A percentile compares a stretch with the other conserved stretches of the same genome.
Conservation (phyloP, 2,329 filamentous ascomycete species). For the Blastomyces percursus region DNA sequence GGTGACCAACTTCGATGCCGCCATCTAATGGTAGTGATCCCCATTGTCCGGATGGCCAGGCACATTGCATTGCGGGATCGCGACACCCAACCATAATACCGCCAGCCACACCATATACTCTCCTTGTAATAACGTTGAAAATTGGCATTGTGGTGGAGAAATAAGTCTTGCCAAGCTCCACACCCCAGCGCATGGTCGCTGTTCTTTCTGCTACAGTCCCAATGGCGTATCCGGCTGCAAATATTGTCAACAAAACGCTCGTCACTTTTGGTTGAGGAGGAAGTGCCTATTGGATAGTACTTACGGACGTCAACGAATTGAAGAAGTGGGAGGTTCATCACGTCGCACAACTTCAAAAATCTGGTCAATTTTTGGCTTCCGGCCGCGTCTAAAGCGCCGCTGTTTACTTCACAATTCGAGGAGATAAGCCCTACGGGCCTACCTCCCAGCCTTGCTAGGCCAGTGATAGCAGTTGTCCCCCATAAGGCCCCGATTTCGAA, state of each 20-base stretch:
- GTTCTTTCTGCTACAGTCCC: constrained; percentile 52
- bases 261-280: background rate
- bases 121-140: constrained; percentile 52
- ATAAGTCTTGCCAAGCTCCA: constrained; percentile 51
- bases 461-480: constrained; percentile 52
- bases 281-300: constrained; percentile 13
- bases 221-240: constrained; percentile 47
- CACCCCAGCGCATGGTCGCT: constrained; percentile 55
- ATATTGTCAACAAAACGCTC: constrained; percentile 8
- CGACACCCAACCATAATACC: constrained; percentile 54
- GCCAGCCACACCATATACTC: constrained; percentile 53
- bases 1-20: constrained; percentile 54
- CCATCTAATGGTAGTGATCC: constrained; percentile 52
- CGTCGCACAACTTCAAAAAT: constrained; percentile 52
- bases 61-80: constrained; percentile 50
- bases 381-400: constrained; percentile 50
- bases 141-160: constrained; percentile 52
- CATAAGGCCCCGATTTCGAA: constrained; percentile 55
- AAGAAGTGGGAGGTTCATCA: constrained; percentile 53
- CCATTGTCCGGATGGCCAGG: constrained; percentile 55
- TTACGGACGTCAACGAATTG: constrained; percentile 52
- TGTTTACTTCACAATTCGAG: constrained; percentile 51
- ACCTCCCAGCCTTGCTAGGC: constrained; percentile 48
- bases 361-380: constrained; percentile 51
- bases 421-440: constrained; percentile 49